These are phyloP conservation scores for Talinum fruticosum DNA, from an alignment of 148 eudicot species.

Conservation along the genomic window DNA sequence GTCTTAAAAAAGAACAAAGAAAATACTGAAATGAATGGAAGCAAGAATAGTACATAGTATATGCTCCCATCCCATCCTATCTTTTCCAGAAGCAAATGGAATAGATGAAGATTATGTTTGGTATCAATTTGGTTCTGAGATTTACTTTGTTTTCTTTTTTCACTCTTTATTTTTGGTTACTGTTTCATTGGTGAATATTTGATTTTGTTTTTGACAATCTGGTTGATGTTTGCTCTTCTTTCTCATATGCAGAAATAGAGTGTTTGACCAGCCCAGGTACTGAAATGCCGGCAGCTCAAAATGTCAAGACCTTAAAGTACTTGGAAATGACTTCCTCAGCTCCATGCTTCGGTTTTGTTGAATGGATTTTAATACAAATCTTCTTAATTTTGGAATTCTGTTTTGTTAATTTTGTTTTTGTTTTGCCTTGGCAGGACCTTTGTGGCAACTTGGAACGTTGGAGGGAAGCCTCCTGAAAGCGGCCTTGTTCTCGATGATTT, in stretches of 20 bases:
- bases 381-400: not conserved
- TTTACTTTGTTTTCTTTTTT: not conserved
- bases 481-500: constrained; percentile 57
- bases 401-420: not conserved
- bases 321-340: not conserved
- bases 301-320: constrained; percentile 46
- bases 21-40: not conserved
- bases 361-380: not conserved
- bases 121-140: not conserved
- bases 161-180: not conserved
- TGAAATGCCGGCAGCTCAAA: constrained; percentile 28
- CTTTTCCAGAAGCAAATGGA: constrained; percentile 19
- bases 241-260: constrained; percentile 31
- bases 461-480: constrained; percentile 53
- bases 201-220: not conserved
- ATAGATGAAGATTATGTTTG: constrained; percentile 1
- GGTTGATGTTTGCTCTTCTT: not conserved
- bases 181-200: not conserved
- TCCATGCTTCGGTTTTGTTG: not conserved
- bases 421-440: constrained; percentile 36
- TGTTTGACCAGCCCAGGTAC: constrained; percentile 22
- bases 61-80: constrained; percentile 16
- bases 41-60: not conserved
- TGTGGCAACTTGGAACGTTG: constrained; percentile 73
- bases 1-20: not conserved